Conservation (phyloP, 2,329 filamentous ascomycete species). For the Monosporascus ibericus region DNA sequence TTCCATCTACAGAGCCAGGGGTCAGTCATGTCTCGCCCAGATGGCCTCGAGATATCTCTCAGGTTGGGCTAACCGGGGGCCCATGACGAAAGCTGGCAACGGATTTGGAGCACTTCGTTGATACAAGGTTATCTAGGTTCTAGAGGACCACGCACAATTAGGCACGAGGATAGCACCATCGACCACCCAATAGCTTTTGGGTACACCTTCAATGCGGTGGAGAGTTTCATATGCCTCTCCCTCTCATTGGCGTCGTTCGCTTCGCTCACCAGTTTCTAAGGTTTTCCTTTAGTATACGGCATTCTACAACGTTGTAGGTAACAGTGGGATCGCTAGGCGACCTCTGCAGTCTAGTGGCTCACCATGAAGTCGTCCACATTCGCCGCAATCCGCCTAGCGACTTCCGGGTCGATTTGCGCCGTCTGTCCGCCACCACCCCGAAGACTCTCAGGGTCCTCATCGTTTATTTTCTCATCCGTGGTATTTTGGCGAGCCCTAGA, state of each 20-base stretch:
- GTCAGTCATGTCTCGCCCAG: too few species aligned
- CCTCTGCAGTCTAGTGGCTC: background rate
- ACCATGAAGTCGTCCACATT: constrained; percentile 26
- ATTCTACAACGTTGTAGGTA: background rate
- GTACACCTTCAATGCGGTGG: constrained; percentile 35
- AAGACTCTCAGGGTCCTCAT: constrained; percentile 14
- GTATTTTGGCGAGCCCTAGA: constrained; percentile 9
- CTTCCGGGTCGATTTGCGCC: constrained; percentile 17
- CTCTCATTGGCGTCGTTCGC: constrained; percentile 33
- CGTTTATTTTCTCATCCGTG: constrained; percentile 6
- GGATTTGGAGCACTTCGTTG: background rate
- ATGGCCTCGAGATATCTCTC: too few species aligned
- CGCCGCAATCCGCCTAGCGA: constrained; percentile 21
- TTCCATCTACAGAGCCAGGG: constrained; percentile 13
- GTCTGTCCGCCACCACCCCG: constrained; percentile 2
- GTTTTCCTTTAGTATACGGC: background rate
- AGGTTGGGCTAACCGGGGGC: too few species aligned
- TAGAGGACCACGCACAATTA: constrained; percentile 25
- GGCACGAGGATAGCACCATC: constrained; percentile 33
- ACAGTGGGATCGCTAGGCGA: background rate
- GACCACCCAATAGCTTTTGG: constrained; percentile 38
- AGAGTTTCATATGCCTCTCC: constrained; percentile 31
- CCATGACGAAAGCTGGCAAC: too few species aligned
- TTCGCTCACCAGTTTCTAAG: constrained; percentile 24
- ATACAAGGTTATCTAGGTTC: background rate